Evolutionary conservation across 176 grass and related monocot species (phyloP), one percentile per base, ranked within the genome.

Genomic region (Poa annua): DNA sequence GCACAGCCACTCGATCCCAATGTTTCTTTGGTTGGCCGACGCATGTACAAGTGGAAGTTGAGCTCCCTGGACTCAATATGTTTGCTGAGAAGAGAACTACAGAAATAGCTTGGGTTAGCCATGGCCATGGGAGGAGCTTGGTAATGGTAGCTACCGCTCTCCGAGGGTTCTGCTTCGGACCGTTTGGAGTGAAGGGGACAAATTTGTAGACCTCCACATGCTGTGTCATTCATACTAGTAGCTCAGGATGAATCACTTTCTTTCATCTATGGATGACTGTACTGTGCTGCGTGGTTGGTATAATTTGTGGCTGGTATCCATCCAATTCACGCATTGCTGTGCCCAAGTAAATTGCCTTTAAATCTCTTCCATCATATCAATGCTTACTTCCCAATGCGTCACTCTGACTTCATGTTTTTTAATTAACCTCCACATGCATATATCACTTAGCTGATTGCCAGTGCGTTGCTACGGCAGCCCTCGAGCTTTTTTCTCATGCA

Each of bases 1-100:
- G n/a, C n/a, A 11, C n/a, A 22, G n/a, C 10, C 55, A 11, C 9
- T 24, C 21, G 53, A 3, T 42, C 41, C 41, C 41, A 7, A 9
- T 22, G 55, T 10, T 57, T 21, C n/a, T 57, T 57, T 9, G 9
- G n/a, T 11, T 3, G 7, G 55, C n/a, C 24, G 55, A 17, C 55
- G 55, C 55, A 24, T 57, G 55, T 57, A 57, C 55, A 57, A 57
- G n/a, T 57, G 20, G 55, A 57, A 57, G 55, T 57, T 57, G 55
- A 57, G 55, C 55, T 57, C 55, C 55, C n/a, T 24, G 3, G 55
- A 57, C 55, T 57, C n/a, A 9, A 22, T 1, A 57, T 57, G 55
- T 11, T 57, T 57, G 0, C 55, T 57, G 8, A 57, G 55, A 57
- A n/a, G 55, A 11, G n/a, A 8, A 57, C 55, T 57, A 22, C 55